These are phyloP conservation scores for Venturia effusa DNA, from an alignment of 2,329 filamentous ascomycete genomes.

Conservation along the genomic window DNA sequence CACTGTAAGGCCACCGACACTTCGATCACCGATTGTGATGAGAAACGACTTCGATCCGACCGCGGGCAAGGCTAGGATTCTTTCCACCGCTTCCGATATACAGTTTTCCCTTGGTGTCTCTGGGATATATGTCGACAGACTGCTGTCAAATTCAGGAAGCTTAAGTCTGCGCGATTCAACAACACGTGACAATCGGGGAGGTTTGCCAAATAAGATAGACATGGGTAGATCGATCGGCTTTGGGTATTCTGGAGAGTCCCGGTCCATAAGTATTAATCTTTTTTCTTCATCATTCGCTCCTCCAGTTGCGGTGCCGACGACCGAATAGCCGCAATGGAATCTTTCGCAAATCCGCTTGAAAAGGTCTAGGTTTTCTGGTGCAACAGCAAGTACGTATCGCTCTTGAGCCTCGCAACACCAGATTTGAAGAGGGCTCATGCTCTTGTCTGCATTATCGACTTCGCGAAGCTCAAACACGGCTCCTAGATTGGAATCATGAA, in stretches of 20 bases:
- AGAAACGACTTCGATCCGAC: conserved; percentile 97
- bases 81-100: conserved; percentile 60
- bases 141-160: conserved; percentile 64
- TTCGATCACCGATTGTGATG: conserved; percentile 91
- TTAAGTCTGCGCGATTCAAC: conserved; percentile 59
- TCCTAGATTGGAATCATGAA: conserved; percentile 83
- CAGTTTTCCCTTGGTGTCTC: conserved; percentile 42
- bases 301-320: conserved; percentile 65
- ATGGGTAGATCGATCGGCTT: conserved; percentile 82
- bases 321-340: conserved; percentile 85
- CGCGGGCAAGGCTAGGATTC: conserved; percentile 73
- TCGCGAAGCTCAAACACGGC: conserved; percentile 92
- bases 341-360: conserved; percentile 61
- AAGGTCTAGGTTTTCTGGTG: conserved; percentile 64
- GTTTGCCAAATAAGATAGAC: conserved; percentile 78
- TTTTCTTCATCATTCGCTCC: conserved; percentile 54
- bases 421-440: conserved; percentile 92
- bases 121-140: conserved; percentile 55
- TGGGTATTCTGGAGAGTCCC: conserved; percentile 63
- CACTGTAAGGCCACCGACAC: conserved; percentile 77
- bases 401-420: conserved; percentile 98
- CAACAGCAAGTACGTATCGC: conserved; percentile 84
- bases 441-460: conserved; percentile 77
- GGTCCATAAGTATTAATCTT: conserved; percentile 69
- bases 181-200: conserved; percentile 66